phyloP scores from a whole-genome alignment of 2,329 filamentous ascomycete genomes.

The Penicillium thymicola region DNA sequence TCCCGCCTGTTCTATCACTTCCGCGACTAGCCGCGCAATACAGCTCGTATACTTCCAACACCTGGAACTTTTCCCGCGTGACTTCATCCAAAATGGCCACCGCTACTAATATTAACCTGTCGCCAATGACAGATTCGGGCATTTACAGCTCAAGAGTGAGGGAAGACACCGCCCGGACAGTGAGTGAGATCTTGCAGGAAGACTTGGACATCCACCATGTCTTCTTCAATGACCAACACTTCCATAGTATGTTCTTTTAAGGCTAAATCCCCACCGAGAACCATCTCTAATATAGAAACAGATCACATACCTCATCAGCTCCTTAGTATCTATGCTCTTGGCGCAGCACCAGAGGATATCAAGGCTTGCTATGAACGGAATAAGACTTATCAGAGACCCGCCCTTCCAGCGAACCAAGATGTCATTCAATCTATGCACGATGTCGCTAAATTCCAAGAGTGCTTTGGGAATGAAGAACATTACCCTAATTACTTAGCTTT shows the following conservation, averaged over 20 bases:
- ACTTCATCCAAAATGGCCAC: constrained; percentile 45
- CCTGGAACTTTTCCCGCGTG: neutral
- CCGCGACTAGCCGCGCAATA: constrained; percentile 1
- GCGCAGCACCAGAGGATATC: constrained; percentile 60
- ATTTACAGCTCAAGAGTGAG: constrained; percentile 49
- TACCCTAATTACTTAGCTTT: constrained; percentile 75
- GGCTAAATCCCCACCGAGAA: neutral
- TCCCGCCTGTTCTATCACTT: neutral
- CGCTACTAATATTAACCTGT: constrained; percentile 47
- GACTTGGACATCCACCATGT: constrained; percentile 73
- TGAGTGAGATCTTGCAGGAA: constrained; percentile 68
- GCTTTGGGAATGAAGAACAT: constrained; percentile 61
- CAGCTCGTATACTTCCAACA: neutral
- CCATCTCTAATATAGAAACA: constrained; percentile 17
- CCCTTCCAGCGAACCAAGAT: constrained; percentile 46
- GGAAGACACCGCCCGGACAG: constrained; percentile 59
- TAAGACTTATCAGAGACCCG: constrained; percentile 61
- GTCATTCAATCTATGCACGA: constrained; percentile 57
- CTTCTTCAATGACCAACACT: constrained; percentile 72
- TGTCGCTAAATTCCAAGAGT: constrained; percentile 54
- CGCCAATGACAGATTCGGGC: constrained; percentile 40
- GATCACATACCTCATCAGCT: constrained; percentile 78
- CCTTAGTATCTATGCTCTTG: constrained; percentile 72
- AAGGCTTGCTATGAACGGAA: constrained; percentile 65
- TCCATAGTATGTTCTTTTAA: constrained; percentile 55